Base-by-base conservation (phyloP, 345 rosid genomes). In the Orychophragmus violaceus region DNA sequence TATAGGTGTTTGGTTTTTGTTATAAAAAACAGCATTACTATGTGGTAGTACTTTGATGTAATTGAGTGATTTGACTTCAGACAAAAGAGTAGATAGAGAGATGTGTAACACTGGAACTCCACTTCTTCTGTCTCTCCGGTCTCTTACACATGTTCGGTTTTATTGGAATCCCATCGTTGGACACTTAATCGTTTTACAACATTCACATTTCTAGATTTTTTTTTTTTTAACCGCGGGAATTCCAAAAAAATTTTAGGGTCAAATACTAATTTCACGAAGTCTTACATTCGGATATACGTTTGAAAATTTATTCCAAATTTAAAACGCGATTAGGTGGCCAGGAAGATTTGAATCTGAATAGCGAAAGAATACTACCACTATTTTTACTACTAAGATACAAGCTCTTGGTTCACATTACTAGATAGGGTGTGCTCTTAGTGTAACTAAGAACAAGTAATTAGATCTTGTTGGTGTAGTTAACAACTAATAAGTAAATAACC, bases 61-160 rank as follows among this genome's bases (percentile, higher is more conserved):
- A 30, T 33, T 39, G 41, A 51, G 30, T 73, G 72, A 59, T 73
- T 59, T 59, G 77, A 73, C 77, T 72, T 66, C 48, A 52, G 72
- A 66, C 72, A 66, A 51, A 51, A 66, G 67, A 30, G 72, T 54
- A 64, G 64, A 59, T 49, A 59, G 30, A 30, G 48, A 57, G 67
- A 73, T 51, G 55, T 29, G 49, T 73, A 62, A 66, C 72, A 59
- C 44, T 16, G 12, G 42, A 18, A 12, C 29, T 52, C 77, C 67
- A 73, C 72, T 72, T 46, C 52, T 27, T 35, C 5, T 72, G 70
- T 64, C 65, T 46, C 64, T 36, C 24, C 10, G 41, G 70, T 64
- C 66, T 50, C 48, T 51, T 12, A 50, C 55, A 59, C 67, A 51
- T 73, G 71, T 51, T 12, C 19, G 49, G n/a, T 24, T 73, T 58